Conservation (phyloP, 1,284 basidiomycete species). For the Trametes versicolor region DNA sequence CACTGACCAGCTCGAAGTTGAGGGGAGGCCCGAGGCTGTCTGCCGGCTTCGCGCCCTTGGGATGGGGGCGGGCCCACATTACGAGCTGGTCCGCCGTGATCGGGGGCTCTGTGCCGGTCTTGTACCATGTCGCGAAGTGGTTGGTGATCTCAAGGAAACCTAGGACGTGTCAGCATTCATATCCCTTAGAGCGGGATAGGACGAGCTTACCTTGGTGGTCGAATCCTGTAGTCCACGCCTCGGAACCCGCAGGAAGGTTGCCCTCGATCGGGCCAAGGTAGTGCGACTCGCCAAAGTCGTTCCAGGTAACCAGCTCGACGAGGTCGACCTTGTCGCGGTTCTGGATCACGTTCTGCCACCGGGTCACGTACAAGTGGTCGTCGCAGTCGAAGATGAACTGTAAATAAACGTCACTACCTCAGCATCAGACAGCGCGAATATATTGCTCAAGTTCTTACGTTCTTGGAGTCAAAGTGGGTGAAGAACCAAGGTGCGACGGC, state of each 20-base stretch:
- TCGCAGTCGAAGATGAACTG: conserved; percentile 59
- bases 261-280: conserved; percentile 67
- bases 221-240: conserved; percentile 48
- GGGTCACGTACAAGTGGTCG: conserved; percentile 75
- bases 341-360: conserved; percentile 78
- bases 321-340: conserved; percentile 64
- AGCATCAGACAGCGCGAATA: not conserved
- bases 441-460: conserved; percentile 56
- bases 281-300: conserved; percentile 51
- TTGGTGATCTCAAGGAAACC: conserved; percentile 72
- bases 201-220: conserved; percentile 51
- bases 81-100: conserved; percentile 73
- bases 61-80: conserved; percentile 81
- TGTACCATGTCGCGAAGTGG: conserved; percentile 81
- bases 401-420: not conserved
- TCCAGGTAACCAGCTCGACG: conserved; percentile 53
- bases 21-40: conserved; percentile 64
- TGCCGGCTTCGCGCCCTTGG: conserved; percentile 58
- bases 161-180: conserved; percentile 26
- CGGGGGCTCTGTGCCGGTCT: conserved; percentile 73
- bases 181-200: not conserved
- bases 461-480: conserved; percentile 84
- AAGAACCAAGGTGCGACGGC: conserved; percentile 71
- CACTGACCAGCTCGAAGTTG: conserved; percentile 60
- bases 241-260: conserved; percentile 58